Conservation (phyloP, 352 stramenopile genomes). For the Peronosclerospora sorghi region DNA sequence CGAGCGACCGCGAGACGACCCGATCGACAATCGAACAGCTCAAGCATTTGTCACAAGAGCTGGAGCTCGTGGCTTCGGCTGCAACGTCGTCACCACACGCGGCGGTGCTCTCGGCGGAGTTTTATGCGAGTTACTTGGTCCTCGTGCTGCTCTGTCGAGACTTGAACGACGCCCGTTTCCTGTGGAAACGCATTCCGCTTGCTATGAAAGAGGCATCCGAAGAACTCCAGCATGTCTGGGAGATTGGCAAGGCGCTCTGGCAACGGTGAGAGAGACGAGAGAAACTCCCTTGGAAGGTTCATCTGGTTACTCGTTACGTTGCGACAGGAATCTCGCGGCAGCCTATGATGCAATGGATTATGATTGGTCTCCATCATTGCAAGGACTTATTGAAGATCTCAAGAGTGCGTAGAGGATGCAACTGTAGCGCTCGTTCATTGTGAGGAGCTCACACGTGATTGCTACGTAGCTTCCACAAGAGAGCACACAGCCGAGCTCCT, state of each 20-base stretch:
- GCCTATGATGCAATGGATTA: slow-evolving; percentile 48
- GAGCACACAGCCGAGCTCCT: slow-evolving; percentile 38
- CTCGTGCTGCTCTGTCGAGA: slow-evolving; percentile 39
- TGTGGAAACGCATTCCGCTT: slow-evolving; percentile 54
- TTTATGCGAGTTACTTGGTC: slow-evolving; percentile 50
- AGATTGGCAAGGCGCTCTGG: slow-evolving; percentile 59
- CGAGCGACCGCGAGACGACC: slow-evolving; percentile 10
- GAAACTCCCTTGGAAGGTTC: too few species aligned
- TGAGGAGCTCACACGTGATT: too few species aligned
- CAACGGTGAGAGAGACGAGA: slow-evolving; percentile 40
- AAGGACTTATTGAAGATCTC: slow-evolving; percentile 31
- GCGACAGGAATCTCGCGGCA: slow-evolving; percentile 30
- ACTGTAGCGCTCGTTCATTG: too few species aligned
- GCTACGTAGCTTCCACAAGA: slow-evolving; percentile 35
- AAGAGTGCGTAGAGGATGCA: slow-evolving; percentile 40
- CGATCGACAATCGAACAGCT: slow-evolving; percentile 20
- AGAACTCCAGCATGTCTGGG: slow-evolving; percentile 36
- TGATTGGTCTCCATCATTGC: slow-evolving; percentile 30
- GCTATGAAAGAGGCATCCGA: slow-evolving; percentile 34
- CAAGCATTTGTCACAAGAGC: slow-evolving; percentile 32
- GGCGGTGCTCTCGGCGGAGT: slow-evolving; percentile 29
- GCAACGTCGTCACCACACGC: slow-evolving; percentile 15
- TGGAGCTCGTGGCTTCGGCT: slow-evolving; percentile 44
- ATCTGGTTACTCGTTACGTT: neutral
- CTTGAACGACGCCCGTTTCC: slow-evolving; percentile 57